Conservation (phyloP, 106 monocot genomes). For the Posidonia australis region DNA sequence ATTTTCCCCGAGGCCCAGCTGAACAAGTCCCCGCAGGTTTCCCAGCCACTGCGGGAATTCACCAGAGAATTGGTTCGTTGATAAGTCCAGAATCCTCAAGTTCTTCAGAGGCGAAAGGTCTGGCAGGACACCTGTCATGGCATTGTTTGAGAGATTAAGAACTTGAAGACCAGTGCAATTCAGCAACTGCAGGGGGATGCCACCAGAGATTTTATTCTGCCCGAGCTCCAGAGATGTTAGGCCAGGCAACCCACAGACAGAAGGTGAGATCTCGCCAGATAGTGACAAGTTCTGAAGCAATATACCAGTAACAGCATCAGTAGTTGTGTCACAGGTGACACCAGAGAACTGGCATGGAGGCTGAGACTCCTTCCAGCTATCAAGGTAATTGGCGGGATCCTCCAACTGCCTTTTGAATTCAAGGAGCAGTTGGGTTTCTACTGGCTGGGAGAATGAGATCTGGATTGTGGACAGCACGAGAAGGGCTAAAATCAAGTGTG, state of each 20-base stretch:
- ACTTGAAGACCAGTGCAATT: constrained; percentile 37
- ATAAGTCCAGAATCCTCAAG: constrained; percentile 49
- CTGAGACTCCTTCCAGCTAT: neutral
- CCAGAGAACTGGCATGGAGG: constrained; percentile 24
- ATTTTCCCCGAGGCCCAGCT: constrained; percentile 44
- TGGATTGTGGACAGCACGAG: neutral
- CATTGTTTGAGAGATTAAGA: constrained; percentile 63
- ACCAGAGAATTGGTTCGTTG: constrained; percentile 45
- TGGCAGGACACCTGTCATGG: constrained; percentile 39
- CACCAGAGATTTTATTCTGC: constrained; percentile 35
- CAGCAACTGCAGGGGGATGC: constrained; percentile 35
- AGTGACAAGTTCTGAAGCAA: constrained; percentile 41
- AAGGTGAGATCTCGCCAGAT: constrained; percentile 52
- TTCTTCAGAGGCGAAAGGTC: constrained; percentile 46
- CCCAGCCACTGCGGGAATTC: constrained; percentile 55
- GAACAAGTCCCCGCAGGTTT: constrained; percentile 19
- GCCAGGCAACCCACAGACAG: constrained; percentile 24
- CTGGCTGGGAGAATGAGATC: neutral
- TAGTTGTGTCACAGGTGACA: constrained; percentile 39
- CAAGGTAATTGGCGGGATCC: constrained; percentile 7
- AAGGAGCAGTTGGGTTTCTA: constrained; percentile 3
- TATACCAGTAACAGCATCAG: constrained; percentile 41
- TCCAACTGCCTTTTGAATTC: neutral
- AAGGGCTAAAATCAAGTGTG: neutral
- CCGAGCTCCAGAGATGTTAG: constrained; percentile 33